A percentile compares a stretch with the other conserved stretches of the same genome.
Evolutionary conservation across 306 rosid species (phyloP).

Genomic region (Quercus wislizeni): DNA sequence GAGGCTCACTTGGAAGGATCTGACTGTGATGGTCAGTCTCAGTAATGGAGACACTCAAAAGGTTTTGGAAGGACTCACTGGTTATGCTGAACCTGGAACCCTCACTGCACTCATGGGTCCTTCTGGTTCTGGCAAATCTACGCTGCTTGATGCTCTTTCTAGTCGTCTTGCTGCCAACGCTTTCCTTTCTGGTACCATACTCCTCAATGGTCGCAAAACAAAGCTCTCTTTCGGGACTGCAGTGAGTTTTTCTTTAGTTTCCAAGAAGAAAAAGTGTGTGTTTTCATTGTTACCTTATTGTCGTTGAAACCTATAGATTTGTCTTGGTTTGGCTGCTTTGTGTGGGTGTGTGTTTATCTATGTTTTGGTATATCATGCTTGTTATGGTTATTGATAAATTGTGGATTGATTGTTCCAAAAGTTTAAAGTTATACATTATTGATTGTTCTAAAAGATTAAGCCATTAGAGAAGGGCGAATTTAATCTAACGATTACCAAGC

Average conservation of each 20-base stretch:
- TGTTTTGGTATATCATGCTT: too few species aligned
- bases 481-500: neutral
- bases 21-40: slow-evolving; percentile 82
- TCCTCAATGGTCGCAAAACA: slow-evolving; percentile 90
- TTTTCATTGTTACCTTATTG: neutral
- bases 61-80: slow-evolving; percentile 79
- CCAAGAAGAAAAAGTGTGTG: neutral
- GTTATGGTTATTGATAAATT: too few species aligned
- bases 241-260: slow-evolving; percentile 36
- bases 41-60: slow-evolving; percentile 80
- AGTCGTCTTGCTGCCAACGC: slow-evolving; percentile 93
- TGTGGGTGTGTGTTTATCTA: too few species aligned
- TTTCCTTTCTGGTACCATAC: slow-evolving; percentile 76
- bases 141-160: slow-evolving; percentile 91
- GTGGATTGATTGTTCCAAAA: too few species aligned
- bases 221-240: slow-evolving; percentile 96
- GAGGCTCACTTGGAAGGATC: slow-evolving; percentile 93
- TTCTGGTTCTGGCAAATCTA: slow-evolving; percentile 94
- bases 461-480: too few species aligned
- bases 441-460: too few species aligned
- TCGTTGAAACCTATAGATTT: neutral
- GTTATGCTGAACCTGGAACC: slow-evolving; percentile 93
- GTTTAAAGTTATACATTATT: too few species aligned
- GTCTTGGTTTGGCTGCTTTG: too few species aligned
- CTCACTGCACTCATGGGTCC: slow-evolving; percentile 98